These are phyloP conservation scores for Aspergillus ustus DNA, from an alignment of 2,329 filamentous ascomycete species.

Conservation along the genomic window DNA sequence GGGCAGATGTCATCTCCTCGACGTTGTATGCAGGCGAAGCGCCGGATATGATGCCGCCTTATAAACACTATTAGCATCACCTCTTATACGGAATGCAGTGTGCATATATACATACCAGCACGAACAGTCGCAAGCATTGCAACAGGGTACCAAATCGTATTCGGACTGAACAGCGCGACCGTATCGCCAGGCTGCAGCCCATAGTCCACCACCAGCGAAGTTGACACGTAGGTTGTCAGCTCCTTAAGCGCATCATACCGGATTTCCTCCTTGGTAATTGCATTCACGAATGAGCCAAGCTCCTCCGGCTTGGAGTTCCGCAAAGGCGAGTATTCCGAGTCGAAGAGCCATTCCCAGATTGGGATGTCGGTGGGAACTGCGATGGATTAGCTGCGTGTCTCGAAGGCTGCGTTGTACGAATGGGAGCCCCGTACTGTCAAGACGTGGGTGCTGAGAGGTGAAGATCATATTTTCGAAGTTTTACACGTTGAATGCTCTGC, in stretches of 20 bases:
- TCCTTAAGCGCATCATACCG: constrained; percentile 63
- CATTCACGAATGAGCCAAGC: constrained; percentile 57
- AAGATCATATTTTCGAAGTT: not conserved
- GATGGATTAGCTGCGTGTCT: not conserved
- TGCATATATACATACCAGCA: constrained; percentile 39
- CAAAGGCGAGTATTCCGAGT: constrained; percentile 56
- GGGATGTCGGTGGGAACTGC: constrained; percentile 31
- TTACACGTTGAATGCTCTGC: not conserved
- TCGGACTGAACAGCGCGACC: constrained; percentile 65
- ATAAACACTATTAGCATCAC: not conserved
- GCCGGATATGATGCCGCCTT: constrained; percentile 61
- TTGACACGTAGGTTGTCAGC: constrained; percentile 59
- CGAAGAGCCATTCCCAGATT: constrained; percentile 67
- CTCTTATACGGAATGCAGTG: not conserved
- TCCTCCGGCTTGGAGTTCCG: constrained; percentile 42
- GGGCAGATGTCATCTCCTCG: constrained; percentile 70
- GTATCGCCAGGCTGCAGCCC: constrained; percentile 60
- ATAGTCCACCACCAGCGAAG: constrained; percentile 61
- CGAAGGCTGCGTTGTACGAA: not conserved
- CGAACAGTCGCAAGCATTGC: constrained; percentile 63
- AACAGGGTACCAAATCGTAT: constrained; percentile 70
- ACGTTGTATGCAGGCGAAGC: constrained; percentile 69
- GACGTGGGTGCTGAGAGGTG: constrained; percentile 2
- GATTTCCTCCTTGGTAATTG: constrained; percentile 61
- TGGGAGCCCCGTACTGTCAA: not conserved